Percentiles rank a stretch among this genome's conserved stretches.
Conservation (phyloP, 495 filamentous ascomycete genomes). For the Alectoria sarmentosa region DNA sequence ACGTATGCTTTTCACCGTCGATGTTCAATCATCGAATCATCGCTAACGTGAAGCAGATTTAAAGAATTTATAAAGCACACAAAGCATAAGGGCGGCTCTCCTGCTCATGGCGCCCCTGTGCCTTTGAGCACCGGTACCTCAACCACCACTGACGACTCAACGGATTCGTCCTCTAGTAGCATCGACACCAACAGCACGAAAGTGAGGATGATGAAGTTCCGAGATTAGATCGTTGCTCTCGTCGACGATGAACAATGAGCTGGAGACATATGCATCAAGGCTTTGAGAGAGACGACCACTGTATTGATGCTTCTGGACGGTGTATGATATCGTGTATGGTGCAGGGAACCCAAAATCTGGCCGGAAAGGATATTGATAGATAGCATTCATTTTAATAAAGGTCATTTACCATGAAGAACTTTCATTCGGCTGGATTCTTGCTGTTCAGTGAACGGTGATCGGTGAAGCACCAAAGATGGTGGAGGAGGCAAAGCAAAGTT, state of each 20-base stretch:
- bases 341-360: neutral
- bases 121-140: neutral
- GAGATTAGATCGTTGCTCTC: neutral
- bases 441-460: too few relatives aligned
- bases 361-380: neutral
- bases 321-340: neutral
- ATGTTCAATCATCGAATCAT: neutral
- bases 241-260: neutral
- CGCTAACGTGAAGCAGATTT: neutral
- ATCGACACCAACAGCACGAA: neutral
- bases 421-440: too few relatives aligned
- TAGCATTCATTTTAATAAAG: neutral
- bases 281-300: neutral
- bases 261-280: neutral
- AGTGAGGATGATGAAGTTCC: neutral
- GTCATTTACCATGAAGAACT: neutral
- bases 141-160: neutral
- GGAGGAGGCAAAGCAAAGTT: slow-evolving; percentile 1
- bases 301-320: neutral
- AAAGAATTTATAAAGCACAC: neutral
- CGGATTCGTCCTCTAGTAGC: too few relatives aligned
- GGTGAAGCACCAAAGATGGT: neutral
- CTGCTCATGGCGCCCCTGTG: neutral
- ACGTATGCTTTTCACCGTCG: neutral
- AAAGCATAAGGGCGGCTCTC: neutral